A percentile compares a stretch with the other conserved stretches of the same genome.
Conservation (phyloP, 192 early-diverging fungal species). For the Gonapodya sp. region DNA sequence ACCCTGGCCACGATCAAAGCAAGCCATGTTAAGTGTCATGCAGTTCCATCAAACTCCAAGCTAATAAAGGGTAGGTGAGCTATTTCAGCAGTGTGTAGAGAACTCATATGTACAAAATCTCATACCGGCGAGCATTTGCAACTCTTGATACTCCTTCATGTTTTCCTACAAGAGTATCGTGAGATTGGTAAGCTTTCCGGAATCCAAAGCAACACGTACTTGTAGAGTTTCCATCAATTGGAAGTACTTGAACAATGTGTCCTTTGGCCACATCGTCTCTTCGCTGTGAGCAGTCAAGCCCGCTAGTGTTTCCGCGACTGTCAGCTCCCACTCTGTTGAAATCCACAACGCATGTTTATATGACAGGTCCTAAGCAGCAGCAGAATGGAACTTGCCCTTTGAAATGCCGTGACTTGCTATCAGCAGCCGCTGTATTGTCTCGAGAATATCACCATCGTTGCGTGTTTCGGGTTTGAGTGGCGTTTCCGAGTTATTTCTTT, state of each 20-base stretch:
- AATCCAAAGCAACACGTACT: background rate
- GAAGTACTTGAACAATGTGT: slow-evolving; percentile 34
- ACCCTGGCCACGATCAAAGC: too few relatives aligned
- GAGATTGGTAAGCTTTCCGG: background rate
- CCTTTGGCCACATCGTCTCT: slow-evolving; percentile 36
- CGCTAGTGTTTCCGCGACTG: slow-evolving; percentile 27
- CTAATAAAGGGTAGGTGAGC: background rate
- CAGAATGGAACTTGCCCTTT: slow-evolving; percentile 15
- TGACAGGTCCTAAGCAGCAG: too few relatives aligned
- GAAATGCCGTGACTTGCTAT: slow-evolving; percentile 23
- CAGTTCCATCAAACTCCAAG: slow-evolving; percentile 22
- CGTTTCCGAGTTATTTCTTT: too few relatives aligned
- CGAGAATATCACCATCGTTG: slow-evolving; percentile 15
- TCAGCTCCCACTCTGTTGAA: slow-evolving; percentile 31
- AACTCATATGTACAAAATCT: background rate
- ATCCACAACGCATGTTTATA: too few relatives aligned
- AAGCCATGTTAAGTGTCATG: slow-evolving; percentile 28
- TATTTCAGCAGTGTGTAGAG: background rate
- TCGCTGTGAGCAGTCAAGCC: slow-evolving; percentile 19
- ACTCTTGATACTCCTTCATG: slow-evolving; percentile 37
- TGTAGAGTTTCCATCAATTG: slow-evolving; percentile 31
- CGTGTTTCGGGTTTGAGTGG: background rate
- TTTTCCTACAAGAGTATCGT: slow-evolving; percentile 25
- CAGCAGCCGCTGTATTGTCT: slow-evolving; percentile 24
- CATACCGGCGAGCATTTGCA: slow-evolving; percentile 27